Evolutionary conservation across 148 eudicot species (phyloP).

Genomic region (Diospyros kaki): DNA sequence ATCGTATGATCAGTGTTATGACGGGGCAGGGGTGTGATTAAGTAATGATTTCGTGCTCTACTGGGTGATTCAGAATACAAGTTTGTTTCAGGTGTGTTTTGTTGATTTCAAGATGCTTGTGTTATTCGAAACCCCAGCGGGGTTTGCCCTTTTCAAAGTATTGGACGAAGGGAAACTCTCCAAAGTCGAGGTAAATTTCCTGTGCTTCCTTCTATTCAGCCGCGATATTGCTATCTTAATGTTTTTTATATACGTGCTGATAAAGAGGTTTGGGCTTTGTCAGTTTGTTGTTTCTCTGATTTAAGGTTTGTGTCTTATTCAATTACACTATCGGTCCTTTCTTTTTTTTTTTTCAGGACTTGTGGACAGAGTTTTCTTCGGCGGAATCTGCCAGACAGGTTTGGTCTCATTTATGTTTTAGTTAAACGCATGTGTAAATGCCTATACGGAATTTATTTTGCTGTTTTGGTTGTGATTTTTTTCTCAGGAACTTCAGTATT

Average conservation of each 20-base stretch:
- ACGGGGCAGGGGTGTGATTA: not conserved
- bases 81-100: constrained; percentile 11
- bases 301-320: not conserved
- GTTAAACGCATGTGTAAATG: not conserved
- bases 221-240: too few species aligned
- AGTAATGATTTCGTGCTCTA: not conserved
- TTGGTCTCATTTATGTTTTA: not conserved
- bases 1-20: not conserved
- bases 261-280: not conserved
- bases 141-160: constrained; percentile 86
- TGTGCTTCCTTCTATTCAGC: not conserved
- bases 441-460: not conserved
- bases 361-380: constrained; percentile 59
- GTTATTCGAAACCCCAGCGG: constrained; percentile 87
- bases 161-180: constrained; percentile 84
- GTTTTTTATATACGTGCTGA: not conserved
- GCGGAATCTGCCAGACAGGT: constrained; percentile 87
- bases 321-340: not conserved
- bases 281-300: not conserved
- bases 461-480: not conserved
- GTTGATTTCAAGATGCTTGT: constrained; percentile 44
- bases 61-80: not conserved
- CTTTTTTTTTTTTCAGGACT: constrained; percentile 48
- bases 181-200: constrained; percentile 53
- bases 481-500: too few species aligned